These are phyloP conservation scores for Fusarium udum DNA, from an alignment of 2,329 filamentous ascomycete genomes.

Conservation along the genomic window DNA sequence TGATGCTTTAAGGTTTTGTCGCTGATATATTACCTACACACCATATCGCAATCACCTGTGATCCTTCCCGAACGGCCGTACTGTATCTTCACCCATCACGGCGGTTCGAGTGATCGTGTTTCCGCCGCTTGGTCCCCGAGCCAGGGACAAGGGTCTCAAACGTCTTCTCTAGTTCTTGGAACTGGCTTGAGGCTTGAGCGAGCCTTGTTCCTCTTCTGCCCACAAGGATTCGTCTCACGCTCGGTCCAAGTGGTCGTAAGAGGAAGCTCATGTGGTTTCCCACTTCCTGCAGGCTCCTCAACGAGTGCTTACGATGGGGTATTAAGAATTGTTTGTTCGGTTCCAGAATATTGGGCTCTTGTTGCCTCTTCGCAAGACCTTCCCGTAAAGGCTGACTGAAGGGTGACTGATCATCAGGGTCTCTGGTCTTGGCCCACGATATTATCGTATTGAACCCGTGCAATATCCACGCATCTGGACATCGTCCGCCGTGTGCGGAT, in stretches of 20 bases:
- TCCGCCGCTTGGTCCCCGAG: background rate
- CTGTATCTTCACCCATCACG: background rate
- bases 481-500: constrained; percentile 6
- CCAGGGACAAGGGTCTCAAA: constrained; percentile 21
- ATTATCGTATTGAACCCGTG: background rate
- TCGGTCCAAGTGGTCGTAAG: constrained; percentile 28
- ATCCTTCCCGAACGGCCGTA: constrained; percentile 15
- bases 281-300: constrained; percentile 1
- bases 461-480: background rate
- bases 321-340: constrained; percentile 2
- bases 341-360: constrained; percentile 23
- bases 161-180: background rate
- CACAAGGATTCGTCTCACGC: constrained; percentile 17
- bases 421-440: background rate
- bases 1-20: constrained; percentile 4
- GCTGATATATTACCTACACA: constrained; percentile 7
- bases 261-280: constrained; percentile 28
- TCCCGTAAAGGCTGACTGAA: constrained; percentile 13
- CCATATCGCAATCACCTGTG: background rate
- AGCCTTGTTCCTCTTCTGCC: background rate
- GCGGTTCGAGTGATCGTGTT: constrained; percentile 20
- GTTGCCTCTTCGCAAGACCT: constrained; percentile 15
- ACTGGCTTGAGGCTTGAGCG: constrained; percentile 13
- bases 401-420: constrained; percentile 5
- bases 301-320: background rate